These are phyloP conservation scores for Boletus rufocinnamomeus DNA, from an alignment of 768 basidiomycete species.

Conservation along the genomic window DNA sequence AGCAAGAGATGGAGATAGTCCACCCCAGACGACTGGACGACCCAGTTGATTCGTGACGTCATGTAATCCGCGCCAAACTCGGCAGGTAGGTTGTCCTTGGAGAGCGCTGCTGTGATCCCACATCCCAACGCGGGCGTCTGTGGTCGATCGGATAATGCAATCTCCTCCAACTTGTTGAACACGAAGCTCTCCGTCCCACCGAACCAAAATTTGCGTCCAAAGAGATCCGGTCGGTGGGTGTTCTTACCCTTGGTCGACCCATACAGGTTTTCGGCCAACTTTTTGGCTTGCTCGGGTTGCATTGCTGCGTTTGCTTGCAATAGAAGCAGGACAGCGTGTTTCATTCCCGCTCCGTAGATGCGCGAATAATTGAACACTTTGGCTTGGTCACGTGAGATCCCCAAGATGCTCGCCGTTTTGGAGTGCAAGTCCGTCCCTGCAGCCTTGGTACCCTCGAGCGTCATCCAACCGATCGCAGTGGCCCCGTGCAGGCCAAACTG, in stretches of 20 bases:
- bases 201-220: constrained; percentile 90
- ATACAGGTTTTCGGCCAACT: constrained; percentile 83
- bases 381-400: constrained; percentile 91
- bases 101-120: constrained; percentile 91
- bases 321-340: constrained; percentile 85
- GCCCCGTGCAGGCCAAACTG: constrained; percentile 97
- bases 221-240: constrained; percentile 71
- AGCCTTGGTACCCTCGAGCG: constrained; percentile 93
- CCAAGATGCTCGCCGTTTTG: constrained; percentile 90
- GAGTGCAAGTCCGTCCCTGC: constrained; percentile 96
- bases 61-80: constrained; percentile 86
- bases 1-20: constrained; percentile 98
- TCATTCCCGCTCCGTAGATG: constrained; percentile 98
- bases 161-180: constrained; percentile 97
- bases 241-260: constrained; percentile 92
- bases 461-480: constrained; percentile 99
- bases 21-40: constrained; percentile 97
- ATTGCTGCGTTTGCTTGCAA: constrained; percentile 83
- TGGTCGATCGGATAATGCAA: constrained; percentile 83
- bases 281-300: constrained; percentile 74
- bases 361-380: constrained; percentile 99
- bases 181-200: constrained; percentile 95
- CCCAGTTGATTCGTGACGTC: constrained; percentile 98
- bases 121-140: constrained; percentile 94
- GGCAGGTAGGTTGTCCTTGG: constrained; percentile 81